phyloP scores from a whole-genome alignment of 176 grass and related monocot genomes.

The Eragrostis curvula region DNA sequence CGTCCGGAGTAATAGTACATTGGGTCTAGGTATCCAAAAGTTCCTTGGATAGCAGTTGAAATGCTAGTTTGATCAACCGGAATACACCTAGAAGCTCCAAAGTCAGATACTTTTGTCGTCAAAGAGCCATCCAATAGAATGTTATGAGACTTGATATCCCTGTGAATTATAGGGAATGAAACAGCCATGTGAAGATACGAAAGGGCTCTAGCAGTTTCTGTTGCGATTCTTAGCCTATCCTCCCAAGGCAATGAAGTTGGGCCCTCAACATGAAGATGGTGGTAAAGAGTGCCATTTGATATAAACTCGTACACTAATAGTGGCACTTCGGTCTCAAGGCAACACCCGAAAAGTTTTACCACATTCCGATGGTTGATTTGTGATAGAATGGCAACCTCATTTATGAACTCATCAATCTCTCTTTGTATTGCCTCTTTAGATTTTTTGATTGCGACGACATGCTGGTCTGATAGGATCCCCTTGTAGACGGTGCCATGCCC shows the following conservation, averaged over 20 bases:
- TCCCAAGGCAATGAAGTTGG: conserved; percentile 31
- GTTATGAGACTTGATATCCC: too few relatives aligned
- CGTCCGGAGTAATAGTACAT: not conserved
- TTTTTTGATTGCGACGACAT: conserved; percentile 59
- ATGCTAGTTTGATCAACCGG: conserved; percentile 46
- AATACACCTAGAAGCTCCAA: conserved; percentile 69
- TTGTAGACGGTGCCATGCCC: too few relatives aligned
- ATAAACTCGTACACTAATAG: conserved; percentile 61
- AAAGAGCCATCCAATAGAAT: not conserved
- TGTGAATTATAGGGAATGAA: too few relatives aligned
- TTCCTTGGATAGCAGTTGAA: not conserved
- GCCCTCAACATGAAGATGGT: conserved; percentile 42
- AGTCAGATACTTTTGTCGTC: conserved; percentile 53
- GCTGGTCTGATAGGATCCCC: too few relatives aligned
- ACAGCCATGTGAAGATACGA: too few relatives aligned
- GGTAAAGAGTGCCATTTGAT: conserved; percentile 57
- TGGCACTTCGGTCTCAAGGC: conserved; percentile 64
- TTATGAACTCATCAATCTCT: conserved; percentile 44
- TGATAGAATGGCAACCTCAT: too few relatives aligned
- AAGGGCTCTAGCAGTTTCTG: too few relatives aligned
- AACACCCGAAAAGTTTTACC: conserved; percentile 46
- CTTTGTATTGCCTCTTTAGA: conserved; percentile 49
- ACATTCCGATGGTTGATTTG: too few relatives aligned
- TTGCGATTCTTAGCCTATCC: too few relatives aligned
- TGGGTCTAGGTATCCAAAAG: not conserved